Percentiles rank a stretch among this genome's conserved stretches.
phyloP scores from a whole-genome alignment of 148 eudicot genomes.

The Salicornia ramosissima region DNA sequence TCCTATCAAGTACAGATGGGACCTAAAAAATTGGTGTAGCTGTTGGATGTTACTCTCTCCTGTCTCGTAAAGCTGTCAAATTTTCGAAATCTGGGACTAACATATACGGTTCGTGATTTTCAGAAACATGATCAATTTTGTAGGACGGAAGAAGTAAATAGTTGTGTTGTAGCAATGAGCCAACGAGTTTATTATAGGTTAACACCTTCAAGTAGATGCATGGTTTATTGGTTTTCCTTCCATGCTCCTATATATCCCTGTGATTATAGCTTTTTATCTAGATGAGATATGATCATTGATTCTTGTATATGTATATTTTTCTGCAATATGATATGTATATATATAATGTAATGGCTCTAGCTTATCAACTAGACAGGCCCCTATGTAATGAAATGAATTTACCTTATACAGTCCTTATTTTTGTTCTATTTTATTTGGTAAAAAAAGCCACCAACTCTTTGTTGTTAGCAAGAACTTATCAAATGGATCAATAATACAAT shows the following conservation, averaged over 20 bases:
- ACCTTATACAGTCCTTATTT: too few relatives aligned
- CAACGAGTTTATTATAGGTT: not conserved
- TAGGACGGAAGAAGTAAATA: not conserved
- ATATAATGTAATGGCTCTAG: not conserved
- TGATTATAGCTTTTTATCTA: constrained; percentile 5
- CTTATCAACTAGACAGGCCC: not conserved
- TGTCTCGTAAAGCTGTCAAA: constrained; percentile 1
- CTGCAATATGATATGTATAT: not conserved
- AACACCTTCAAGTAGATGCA: not conserved
- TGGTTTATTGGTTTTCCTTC: too few relatives aligned
- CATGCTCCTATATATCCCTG: not conserved
- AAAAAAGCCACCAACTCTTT: too few relatives aligned
- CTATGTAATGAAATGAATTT: not conserved
- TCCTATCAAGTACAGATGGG: not conserved
- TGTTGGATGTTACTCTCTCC: not conserved
- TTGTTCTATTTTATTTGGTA: too few relatives aligned
- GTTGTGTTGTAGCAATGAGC: too few relatives aligned
- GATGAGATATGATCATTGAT: not conserved
- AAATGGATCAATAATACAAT: too few relatives aligned
- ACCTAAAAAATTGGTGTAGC: not conserved
- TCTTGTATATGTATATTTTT: not conserved
- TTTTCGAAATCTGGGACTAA: not conserved
- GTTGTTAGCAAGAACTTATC: too few relatives aligned
- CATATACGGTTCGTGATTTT: not conserved
- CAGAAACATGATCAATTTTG: not conserved